phyloP scores from a whole-genome alignment of 164 flowering plant species.

The Brasenia schreberi region DNA sequence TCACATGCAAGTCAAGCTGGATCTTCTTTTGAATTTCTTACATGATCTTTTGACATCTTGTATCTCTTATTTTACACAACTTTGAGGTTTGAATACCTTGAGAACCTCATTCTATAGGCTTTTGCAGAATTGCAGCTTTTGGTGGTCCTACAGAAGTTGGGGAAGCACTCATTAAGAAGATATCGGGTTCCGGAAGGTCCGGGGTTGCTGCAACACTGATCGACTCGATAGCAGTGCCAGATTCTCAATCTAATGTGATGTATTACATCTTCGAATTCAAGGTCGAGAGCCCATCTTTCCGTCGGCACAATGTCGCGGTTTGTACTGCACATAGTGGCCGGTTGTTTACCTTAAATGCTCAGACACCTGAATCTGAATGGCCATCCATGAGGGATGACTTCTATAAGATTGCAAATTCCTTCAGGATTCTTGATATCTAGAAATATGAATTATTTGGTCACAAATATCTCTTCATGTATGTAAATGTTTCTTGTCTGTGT shows the following conservation, averaged over 20 bases:
- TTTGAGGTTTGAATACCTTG: background rate
- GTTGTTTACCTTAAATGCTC: slow-evolving; percentile 71
- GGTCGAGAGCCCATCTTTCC: slow-evolving; percentile 73
- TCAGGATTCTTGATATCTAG: slow-evolving; percentile 21
- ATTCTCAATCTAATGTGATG: slow-evolving; percentile 26
- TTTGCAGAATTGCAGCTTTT: slow-evolving; percentile 67
- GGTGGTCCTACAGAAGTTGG: slow-evolving; percentile 86
- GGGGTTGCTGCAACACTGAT: slow-evolving; percentile 50
- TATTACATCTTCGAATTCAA: slow-evolving; percentile 72
- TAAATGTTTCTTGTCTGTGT: background rate
- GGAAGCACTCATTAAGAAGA: slow-evolving; percentile 49
- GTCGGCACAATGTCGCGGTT: slow-evolving; percentile 67
- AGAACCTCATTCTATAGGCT: too few relatives aligned
- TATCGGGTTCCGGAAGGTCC: slow-evolving; percentile 37
- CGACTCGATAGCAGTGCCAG: slow-evolving; percentile 41
- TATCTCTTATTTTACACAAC: background rate
- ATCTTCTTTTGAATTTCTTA: too few relatives aligned
- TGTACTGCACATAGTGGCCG: slow-evolving; percentile 52
- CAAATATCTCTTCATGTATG: background rate
- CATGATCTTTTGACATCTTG: too few relatives aligned
- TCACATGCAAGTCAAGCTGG: too few relatives aligned
- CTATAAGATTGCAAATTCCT: slow-evolving; percentile 48
- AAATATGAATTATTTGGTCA: background rate
- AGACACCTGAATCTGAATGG: slow-evolving; percentile 78
- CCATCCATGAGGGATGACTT: slow-evolving; percentile 38